Percentiles rank a stretch among this genome's conserved stretches.
phyloP scores from a whole-genome alignment of 2,329 filamentous ascomycete genomes.

The Ilyonectria sp. region DNA sequence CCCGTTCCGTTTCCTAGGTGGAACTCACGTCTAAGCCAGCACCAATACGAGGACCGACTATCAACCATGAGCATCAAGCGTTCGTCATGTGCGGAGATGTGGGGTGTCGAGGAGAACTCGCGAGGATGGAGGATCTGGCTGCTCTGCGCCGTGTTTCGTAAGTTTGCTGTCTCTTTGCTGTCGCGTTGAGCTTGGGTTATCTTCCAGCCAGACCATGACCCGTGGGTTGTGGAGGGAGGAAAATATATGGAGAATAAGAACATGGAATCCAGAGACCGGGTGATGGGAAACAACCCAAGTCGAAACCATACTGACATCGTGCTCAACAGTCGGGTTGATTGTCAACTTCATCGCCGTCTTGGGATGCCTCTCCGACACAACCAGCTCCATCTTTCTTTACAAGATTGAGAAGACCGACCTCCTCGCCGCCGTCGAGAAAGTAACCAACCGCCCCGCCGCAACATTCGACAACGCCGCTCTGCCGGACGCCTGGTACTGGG shows the following conservation, averaged over 20 bases:
- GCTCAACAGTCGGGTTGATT: constrained; percentile 29
- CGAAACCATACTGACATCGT: neutral
- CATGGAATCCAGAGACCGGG: neutral
- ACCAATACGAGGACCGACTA: neutral
- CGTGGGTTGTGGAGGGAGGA: neutral
- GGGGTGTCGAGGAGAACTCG: constrained; percentile 36
- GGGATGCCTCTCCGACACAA: constrained; percentile 32
- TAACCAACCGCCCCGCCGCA: constrained; percentile 21
- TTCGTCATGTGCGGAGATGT: constrained; percentile 34
- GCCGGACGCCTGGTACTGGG: constrained; percentile 33
- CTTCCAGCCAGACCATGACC: neutral
- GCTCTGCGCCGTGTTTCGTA: constrained; percentile 37
- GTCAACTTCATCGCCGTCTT: constrained; percentile 37
- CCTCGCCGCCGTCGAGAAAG: constrained; percentile 14
- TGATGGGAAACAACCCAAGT: neutral
- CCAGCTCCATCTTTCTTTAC: constrained; percentile 34
- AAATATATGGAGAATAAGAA: neutral
- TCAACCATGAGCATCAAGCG: constrained; percentile 25
- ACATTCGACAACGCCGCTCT: constrained; percentile 15
- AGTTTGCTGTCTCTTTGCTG: neutral
- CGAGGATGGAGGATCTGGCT: constrained; percentile 38
- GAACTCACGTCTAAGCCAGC: neutral
- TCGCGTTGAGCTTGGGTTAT: neutral
- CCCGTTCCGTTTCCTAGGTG: neutral
- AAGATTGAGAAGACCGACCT: constrained; percentile 27